Evolutionary conservation across 2,329 filamentous ascomycete genomes (phyloP).

Genomic region (Lasiodiplodia citricola): DNA sequence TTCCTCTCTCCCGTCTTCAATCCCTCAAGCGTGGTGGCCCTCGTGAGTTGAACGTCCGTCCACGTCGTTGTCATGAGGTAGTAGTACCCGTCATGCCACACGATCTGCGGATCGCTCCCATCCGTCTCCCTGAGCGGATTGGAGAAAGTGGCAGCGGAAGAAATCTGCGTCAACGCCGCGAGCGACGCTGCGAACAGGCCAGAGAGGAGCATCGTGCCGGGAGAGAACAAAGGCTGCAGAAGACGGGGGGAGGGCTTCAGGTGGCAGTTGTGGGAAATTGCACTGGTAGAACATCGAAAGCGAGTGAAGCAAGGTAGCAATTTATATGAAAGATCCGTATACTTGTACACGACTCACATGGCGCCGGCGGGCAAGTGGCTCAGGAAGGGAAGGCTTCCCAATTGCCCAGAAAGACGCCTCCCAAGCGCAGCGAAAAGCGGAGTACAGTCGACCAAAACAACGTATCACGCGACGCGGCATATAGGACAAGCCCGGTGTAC

Average conservation of each 20-base stretch:
- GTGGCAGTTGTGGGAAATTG: not conserved
- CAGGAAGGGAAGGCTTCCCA: not conserved
- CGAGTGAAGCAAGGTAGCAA: not conserved
- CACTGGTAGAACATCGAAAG: not conserved
- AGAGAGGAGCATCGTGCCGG: not conserved
- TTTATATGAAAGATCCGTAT: not conserved
- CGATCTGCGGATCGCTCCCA: slow-evolving; percentile 60
- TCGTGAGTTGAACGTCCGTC: slow-evolving; percentile 60
- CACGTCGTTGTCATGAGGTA: slow-evolving; percentile 64
- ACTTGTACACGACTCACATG: not conserved
- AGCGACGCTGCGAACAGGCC: not conserved
- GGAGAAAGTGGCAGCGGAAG: slow-evolving; percentile 49
- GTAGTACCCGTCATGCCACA: slow-evolving; percentile 60
- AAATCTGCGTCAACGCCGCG: slow-evolving; percentile 1
- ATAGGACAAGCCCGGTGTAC: not conserved
- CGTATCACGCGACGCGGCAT: slow-evolving; percentile 9
- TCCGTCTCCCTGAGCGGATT: slow-evolving; percentile 59
- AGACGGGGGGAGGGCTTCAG: too few species aligned
- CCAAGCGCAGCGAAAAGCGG: slow-evolving; percentile 7
- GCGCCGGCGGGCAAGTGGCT: not conserved
- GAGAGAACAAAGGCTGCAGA: not conserved
- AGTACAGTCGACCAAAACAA: slow-evolving; percentile 2
- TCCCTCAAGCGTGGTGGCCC: slow-evolving; percentile 60
- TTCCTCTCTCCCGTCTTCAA: slow-evolving; percentile 61
- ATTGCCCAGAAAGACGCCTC: not conserved